Conservation (phyloP, 2,329 filamentous ascomycete genomes). For the Nemania serpens region DNA sequence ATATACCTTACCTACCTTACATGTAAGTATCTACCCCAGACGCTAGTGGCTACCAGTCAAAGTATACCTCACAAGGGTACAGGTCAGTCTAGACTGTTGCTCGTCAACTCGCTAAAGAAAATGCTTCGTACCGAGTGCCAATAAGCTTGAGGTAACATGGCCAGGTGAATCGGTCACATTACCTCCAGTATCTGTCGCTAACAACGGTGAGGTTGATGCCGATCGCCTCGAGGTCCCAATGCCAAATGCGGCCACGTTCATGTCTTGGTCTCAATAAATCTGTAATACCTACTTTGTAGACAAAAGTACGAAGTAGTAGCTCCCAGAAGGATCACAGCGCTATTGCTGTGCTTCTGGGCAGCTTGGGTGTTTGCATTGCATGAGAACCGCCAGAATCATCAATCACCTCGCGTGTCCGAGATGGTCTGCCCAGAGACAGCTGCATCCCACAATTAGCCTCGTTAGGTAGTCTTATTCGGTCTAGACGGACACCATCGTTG, state of each 20-base stretch:
- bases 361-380: constrained; percentile 21
- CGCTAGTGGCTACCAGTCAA: no score
- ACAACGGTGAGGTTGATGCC: neutral
- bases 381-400: constrained; percentile 14
- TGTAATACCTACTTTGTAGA: no score
- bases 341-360: constrained; percentile 10
- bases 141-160: neutral
- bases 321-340: constrained; percentile 5
- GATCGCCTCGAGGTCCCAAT: neutral
- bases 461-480: neutral
- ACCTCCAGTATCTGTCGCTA: neutral
- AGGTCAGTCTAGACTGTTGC: no score
- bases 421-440: neutral
- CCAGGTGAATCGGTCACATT: constrained; percentile 6
- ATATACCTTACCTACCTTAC: no score
- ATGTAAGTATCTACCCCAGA: no score
- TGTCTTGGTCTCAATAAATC: constrained; percentile 18
- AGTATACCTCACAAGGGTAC: no score
- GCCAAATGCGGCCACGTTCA: constrained; percentile 2
- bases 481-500: neutral
- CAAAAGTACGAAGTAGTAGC: constrained; percentile 6
- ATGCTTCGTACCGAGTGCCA: no score
- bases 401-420: constrained; percentile 2
- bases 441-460: constrained; percentile 2
- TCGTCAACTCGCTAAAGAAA: no score